Evolutionary conservation across 352 stramenopile species (phyloP), one percentile per base, ranked within the genome.

Genomic region (Discostella stelligera): DNA sequence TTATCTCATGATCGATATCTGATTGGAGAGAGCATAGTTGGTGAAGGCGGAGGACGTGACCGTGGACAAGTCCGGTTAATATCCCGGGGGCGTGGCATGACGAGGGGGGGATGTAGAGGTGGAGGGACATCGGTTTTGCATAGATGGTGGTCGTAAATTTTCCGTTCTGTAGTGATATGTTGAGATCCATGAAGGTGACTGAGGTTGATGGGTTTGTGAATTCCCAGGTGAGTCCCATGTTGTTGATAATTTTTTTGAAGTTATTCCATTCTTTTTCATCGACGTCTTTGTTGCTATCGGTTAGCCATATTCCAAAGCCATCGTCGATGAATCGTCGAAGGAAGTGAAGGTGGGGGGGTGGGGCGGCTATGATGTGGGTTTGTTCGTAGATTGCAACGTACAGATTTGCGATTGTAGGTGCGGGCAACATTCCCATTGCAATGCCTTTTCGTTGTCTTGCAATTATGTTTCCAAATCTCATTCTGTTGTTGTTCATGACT

Each of bases 71-170:
- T 0, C 74, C 62, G 7, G n/a, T 66, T 2, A 74, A 18, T 0
- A 75, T 21, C 14, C 71, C 71, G 11, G 70, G 74, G 18, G 74
- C 55, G 54, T 86, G 79, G 11, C 48, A 27, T 10, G 75, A 83
- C 5, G 71, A 39, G 9, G 74, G 62, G 37, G 79, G 74, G 1
- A 83, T 67, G 56, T 77, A 83, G 8, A 81, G 56, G 44, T 82
- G 77, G 2, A 86, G 65, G 23, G 63, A 63, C 48, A 83, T 48
- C 14, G 39, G 21, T 46, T 83, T 86, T 46, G 79, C 50, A 52
- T 56, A 73, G 32, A 65, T 23, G 5, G 39, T 52, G 3, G 66
- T 69, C 13, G 23, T 30, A 10, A 81, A 46, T 3, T 23, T 14
- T 20, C 41, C 41, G 8, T 50, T 27, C 7, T n/a, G 13, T n/a